Base-by-base conservation (phyloP, 768 basidiomycete genomes). In the Russula sp. region DNA sequence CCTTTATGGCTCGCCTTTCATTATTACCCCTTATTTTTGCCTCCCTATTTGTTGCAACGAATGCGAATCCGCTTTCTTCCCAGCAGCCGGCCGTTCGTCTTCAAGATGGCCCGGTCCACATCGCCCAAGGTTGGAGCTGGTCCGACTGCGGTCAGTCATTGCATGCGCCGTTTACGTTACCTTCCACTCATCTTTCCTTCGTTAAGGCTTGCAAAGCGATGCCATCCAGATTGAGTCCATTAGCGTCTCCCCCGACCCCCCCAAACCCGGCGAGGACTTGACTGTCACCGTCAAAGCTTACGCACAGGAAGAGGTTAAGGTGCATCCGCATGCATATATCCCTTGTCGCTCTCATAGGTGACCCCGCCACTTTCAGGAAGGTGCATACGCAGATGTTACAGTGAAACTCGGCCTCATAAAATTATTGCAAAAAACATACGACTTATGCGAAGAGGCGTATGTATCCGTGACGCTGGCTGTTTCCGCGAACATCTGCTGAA, bases 381-480 rank as follows among this genome's bases (percentile, higher is more conserved):
- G 97, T 6, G 90, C 96, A 44, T 90, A 84, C 69, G 96, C 89
- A 8, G 86, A 95, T 68, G 94, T 99, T 4, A 75, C 76, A 1
- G 96, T 99, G 60, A 98, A 98, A 74, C 79, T 98, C n/a, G 97
- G 97, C 31, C 76, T 92, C 34, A 83, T 99, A 71, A 97, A 92
- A 77, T 73, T 98, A n/a, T 76, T 98, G 37, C 74, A 78, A 50
- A 97, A 91, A 77, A 71, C 68, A 18, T 96, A 98, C 68, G 92
- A 98, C 67, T 75, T 98, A 37, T 98, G 96, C 72, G 81, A 95
- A 63, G 95, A 98, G 75, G 94, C 94, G 91, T 97, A 78, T 70
- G 94, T 84, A 20, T 54, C 31, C 20, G 11, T 20, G 9, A 13
- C 4, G 51, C 44, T 45, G 13, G 16, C 55, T 16, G n/a, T 47